Evolutionary conservation across 2,329 filamentous ascomycete species (phyloP).

Genomic region (Hymenoscyphus repandus): DNA sequence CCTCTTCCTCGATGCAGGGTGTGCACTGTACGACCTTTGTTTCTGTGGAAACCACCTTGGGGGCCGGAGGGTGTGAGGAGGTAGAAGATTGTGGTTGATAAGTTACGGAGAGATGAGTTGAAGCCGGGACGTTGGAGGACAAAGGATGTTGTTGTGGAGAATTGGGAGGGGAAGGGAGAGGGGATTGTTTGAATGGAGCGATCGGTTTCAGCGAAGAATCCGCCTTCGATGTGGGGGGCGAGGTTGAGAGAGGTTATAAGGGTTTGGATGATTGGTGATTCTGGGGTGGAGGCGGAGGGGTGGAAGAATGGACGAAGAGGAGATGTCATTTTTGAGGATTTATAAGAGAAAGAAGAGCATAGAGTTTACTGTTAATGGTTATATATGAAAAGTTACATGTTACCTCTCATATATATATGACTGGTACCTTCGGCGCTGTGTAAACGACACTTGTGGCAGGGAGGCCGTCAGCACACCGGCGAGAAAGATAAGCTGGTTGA

Average conservation of each 20-base stretch:
- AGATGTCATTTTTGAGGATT: background rate
- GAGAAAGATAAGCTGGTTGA: background rate
- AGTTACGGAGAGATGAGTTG: slow-evolving; percentile 41
- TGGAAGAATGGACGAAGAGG: slow-evolving; percentile 26
- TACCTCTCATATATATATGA: background rate
- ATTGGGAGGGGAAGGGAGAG: slow-evolving; percentile 46
- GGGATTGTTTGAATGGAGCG: slow-evolving; percentile 45
- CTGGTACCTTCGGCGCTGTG: no score
- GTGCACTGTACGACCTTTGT: slow-evolving; percentile 57
- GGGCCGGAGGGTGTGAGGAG: slow-evolving; percentile 51
- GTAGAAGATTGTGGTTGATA: slow-evolving; percentile 61
- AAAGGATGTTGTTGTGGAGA: slow-evolving; percentile 34
- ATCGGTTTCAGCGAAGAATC: slow-evolving; percentile 60
- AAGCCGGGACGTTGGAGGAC: slow-evolving; percentile 34
- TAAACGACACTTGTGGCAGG: background rate
- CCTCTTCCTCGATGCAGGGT: slow-evolving; percentile 59
- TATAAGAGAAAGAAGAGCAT: background rate
- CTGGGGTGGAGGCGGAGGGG: slow-evolving; percentile 21
- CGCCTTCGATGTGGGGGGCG: slow-evolving; percentile 55
- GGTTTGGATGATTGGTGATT: slow-evolving; percentile 31
- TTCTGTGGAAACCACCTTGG: slow-evolving; percentile 58
- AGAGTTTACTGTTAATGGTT: background rate
- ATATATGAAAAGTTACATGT: background rate
- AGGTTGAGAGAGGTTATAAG: slow-evolving; percentile 44
- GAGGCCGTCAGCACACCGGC: background rate